phyloP scores from a whole-genome alignment of 2,329 filamentous ascomycete species.

The Diaporthe sp. region DNA sequence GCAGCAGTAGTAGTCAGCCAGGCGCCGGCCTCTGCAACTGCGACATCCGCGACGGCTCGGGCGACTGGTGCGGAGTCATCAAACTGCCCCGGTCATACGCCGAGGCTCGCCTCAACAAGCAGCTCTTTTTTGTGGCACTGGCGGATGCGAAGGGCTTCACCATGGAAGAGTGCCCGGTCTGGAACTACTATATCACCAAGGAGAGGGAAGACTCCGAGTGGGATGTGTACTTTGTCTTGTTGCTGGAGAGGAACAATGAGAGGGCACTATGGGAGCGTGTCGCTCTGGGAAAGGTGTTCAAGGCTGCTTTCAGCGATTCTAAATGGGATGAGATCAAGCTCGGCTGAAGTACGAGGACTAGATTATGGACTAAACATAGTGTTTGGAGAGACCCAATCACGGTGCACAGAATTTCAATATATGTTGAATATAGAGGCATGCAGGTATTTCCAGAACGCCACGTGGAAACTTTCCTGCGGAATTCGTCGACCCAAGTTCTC shows the following conservation, averaged over 20 bases:
- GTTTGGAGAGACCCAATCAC: no score
- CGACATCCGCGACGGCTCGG: conserved; percentile 47
- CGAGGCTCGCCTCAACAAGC: background rate
- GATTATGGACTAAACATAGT: no score
- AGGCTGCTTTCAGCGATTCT: conserved; percentile 46
- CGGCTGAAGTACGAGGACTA: no score
- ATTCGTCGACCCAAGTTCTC: no score
- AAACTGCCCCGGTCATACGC: no score
- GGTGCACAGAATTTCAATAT: no score
- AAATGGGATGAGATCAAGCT: background rate
- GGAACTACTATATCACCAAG: conserved; percentile 53
- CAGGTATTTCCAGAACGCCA: no score
- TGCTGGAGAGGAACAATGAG: conserved; percentile 47
- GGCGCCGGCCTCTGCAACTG: conserved; percentile 38
- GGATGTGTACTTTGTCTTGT: conserved; percentile 52
- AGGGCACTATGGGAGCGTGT: conserved; percentile 47
- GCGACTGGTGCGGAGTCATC: conserved; percentile 50
- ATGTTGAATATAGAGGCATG: no score
- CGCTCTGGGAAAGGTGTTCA: conserved; percentile 53
- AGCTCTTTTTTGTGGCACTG: conserved; percentile 50
- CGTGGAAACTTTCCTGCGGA: no score
- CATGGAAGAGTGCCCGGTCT: conserved; percentile 48
- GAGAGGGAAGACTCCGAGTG: conserved; percentile 51
- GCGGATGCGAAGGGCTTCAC: conserved; percentile 53
- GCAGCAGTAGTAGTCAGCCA: background rate